These are phyloP conservation scores for Chloris gayana DNA, from an alignment of 176 grass and related monocot genomes.

Conservation along the genomic window DNA sequence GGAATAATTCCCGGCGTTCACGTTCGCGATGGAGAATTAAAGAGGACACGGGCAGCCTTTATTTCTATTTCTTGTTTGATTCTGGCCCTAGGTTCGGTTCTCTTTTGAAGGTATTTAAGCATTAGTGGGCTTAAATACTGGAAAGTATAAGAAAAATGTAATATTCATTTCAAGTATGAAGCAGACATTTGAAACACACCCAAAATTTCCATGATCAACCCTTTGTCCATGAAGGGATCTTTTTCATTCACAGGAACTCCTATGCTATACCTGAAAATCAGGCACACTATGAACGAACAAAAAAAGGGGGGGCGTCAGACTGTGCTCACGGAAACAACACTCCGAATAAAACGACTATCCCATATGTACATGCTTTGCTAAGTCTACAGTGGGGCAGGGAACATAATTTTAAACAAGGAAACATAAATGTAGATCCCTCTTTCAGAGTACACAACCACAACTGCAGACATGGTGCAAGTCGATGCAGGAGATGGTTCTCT, in stretches of 20 bases:
- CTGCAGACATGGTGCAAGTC: neutral
- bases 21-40: constrained; percentile 37
- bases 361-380: constrained; percentile 38
- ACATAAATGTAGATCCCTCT: constrained; percentile 10
- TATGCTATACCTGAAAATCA: neutral
- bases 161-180: neutral
- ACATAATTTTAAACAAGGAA: neutral
- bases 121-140: neutral
- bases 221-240: neutral
- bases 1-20: constrained; percentile 36
- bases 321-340: neutral
- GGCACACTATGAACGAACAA: neutral
- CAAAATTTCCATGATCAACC: neutral
- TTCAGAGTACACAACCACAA: constrained; percentile 39
- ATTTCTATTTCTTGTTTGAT: constrained; percentile 18
- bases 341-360: constrained; percentile 2
- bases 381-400: neutral
- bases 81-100: neutral
- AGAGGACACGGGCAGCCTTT: neutral
- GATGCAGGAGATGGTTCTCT: constrained; percentile 18
- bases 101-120: neutral
- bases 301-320: neutral
- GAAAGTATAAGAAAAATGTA: neutral
- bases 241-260: neutral
- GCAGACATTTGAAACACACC: neutral